Conservation (phyloP, 352 stramenopile genomes). For the Globisporangium nunn region DNA sequence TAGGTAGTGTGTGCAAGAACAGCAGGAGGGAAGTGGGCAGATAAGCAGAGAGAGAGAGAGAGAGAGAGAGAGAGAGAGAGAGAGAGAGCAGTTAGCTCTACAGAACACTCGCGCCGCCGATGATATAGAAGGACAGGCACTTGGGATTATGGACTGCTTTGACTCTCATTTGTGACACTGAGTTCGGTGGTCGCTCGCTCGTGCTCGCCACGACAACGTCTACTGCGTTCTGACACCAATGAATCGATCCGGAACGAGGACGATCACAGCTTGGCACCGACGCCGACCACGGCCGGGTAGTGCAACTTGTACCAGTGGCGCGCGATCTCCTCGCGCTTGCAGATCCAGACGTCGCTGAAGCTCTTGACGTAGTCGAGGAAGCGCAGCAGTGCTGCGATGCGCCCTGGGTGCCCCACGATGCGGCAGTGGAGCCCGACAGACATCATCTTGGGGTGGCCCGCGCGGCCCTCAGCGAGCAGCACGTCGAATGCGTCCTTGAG, state of each 20-base stretch:
- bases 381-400: slow-evolving; percentile 84
- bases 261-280: slow-evolving; percentile 37
- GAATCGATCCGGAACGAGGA: too few relatives aligned
- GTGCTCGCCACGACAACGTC: too few relatives aligned
- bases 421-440: slow-evolving; percentile 92
- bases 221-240: too few relatives aligned
- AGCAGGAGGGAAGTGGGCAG: background rate
- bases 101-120: background rate
- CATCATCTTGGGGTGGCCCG: slow-evolving; percentile 93
- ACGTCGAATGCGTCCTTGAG: slow-evolving; percentile 89
- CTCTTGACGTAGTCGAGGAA: slow-evolving; percentile 92
- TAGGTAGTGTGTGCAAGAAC: background rate
- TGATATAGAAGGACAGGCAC: background rate
- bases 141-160: background rate
- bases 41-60: too few relatives aligned
- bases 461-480: slow-evolving; percentile 84
- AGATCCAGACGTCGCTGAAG: slow-evolving; percentile 89
- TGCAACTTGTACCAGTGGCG: slow-evolving; percentile 93
- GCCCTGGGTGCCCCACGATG: slow-evolving; percentile 82
- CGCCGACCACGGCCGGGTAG: slow-evolving; percentile 24
- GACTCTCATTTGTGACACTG: background rate
- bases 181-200: too few relatives aligned
- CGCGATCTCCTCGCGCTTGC: slow-evolving; percentile 90
- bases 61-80: too few relatives aligned
- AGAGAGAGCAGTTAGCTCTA: background rate